Evolutionary conservation across 345 rosid species (phyloP).

Genomic region (Boechera retrofracta): DNA sequence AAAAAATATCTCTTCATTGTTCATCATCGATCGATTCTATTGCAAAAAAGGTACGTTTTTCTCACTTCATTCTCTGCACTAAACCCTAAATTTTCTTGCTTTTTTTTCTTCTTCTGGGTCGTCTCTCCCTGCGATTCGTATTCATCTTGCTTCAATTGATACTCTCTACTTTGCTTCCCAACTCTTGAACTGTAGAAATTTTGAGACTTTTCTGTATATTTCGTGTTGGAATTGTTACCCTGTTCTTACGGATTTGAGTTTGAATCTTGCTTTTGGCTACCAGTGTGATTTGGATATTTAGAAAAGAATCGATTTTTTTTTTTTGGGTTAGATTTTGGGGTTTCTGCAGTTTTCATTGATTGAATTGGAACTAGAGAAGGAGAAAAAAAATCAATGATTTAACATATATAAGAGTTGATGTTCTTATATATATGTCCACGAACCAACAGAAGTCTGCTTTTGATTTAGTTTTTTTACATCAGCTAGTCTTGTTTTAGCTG

Average conservation of each 20-base stretch:
- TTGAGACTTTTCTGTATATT: not conserved
- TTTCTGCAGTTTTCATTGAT: not conserved
- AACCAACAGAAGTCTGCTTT: not conserved
- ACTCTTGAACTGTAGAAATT: not conserved
- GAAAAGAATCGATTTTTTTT: not conserved
- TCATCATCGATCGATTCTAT: conserved; percentile 29
- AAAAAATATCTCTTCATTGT: conserved; percentile 1
- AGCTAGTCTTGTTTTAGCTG: not conserved
- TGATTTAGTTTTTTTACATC: not conserved
- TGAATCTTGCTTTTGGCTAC: not conserved
- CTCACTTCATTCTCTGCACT: not conserved
- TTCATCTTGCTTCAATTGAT: conserved; percentile 1
- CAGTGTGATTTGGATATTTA: not conserved
- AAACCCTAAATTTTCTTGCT: not conserved
- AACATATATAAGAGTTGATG: not conserved
- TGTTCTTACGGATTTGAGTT: not conserved
- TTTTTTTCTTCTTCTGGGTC: not conserved
- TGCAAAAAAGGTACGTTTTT: conserved; percentile 13
- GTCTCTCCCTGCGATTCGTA: not conserved
- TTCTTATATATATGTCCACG: not conserved
- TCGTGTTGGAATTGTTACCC: not conserved
- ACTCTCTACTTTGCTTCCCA: not conserved
- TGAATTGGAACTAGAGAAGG: not conserved
- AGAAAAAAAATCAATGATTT: not conserved
- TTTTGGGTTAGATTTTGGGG: not conserved